Conservation (phyloP, 257 asterid genomes). For the Nicotiana benthamiana region DNA sequence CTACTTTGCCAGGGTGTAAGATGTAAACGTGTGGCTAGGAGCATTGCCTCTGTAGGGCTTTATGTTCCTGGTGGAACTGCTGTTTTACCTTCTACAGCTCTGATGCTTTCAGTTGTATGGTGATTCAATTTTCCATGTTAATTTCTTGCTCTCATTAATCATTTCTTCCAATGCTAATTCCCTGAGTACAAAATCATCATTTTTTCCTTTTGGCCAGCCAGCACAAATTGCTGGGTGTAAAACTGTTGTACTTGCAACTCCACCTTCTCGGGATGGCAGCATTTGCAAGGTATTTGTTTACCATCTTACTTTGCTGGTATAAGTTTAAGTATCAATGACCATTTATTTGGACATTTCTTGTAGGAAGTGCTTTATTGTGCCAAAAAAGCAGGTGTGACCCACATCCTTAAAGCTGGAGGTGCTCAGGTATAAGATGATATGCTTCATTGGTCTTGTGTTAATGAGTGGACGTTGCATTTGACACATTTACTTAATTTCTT, state of each 20-base stretch:
- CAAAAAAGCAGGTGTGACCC: constrained; percentile 96
- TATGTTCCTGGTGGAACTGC: constrained; percentile 99
- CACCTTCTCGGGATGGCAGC: constrained; percentile 85
- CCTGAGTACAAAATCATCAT: background rate
- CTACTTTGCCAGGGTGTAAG: constrained; percentile 68
- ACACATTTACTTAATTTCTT: background rate
- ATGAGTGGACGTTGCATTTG: background rate
- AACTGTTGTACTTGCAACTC: constrained; percentile 94
- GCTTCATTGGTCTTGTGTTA: background rate
- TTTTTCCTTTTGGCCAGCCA: constrained; percentile 55
- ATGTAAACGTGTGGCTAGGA: constrained; percentile 87
- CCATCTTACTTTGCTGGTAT: background rate
- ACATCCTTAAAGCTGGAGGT: constrained; percentile 97
- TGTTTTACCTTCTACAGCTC: constrained; percentile 94
- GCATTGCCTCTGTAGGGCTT: constrained; percentile 91
- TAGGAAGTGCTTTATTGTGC: constrained; percentile 98
- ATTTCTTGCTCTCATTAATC: background rate
- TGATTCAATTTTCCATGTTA: constrained; percentile 19
- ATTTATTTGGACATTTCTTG: background rate
- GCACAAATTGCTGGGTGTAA: constrained; percentile 98
- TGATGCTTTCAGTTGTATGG: constrained; percentile 96
- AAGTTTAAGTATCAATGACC: background rate
- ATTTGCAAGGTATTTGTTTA: constrained; percentile 66
- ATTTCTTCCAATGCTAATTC: background rate
- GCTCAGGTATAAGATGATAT: constrained; percentile 62